Conservation (phyloP, 164 flowering plant genomes). For the Brasenia schreberi region DNA sequence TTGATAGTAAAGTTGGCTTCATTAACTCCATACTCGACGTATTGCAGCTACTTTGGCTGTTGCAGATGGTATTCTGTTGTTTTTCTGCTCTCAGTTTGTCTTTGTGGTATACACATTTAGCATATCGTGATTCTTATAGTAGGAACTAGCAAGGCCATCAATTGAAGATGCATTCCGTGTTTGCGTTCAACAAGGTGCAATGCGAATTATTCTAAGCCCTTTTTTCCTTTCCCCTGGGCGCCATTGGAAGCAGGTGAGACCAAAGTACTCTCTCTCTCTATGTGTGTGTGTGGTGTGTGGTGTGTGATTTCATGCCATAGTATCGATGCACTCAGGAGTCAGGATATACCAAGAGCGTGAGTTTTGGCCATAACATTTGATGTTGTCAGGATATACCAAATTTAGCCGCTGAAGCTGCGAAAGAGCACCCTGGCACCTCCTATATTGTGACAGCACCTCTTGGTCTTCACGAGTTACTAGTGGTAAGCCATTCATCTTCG, state of each 20-base stretch:
- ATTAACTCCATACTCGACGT: no score
- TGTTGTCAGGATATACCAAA: conserved; percentile 71
- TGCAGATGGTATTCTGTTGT: not conserved
- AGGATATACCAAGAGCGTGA: not conserved
- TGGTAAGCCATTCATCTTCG: conserved; percentile 31
- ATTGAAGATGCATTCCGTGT: conserved; percentile 55
- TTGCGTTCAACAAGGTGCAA: conserved; percentile 74
- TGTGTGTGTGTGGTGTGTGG: not conserved
- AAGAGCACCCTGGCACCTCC: conserved; percentile 58
- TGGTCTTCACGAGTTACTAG: conserved; percentile 69
- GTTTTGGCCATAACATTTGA: not conserved
- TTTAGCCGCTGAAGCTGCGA: conserved; percentile 88
- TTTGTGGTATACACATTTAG: not conserved
- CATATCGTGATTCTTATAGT: not conserved
- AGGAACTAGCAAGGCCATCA: conserved; percentile 90
- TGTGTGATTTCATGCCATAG: no score
- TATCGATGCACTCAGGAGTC: no score
- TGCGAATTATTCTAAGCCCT: conserved; percentile 73
- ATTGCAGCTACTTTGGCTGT: not conserved
- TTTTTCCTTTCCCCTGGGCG: conserved; percentile 92
- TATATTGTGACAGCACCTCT: conserved; percentile 85
- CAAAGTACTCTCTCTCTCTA: not conserved
- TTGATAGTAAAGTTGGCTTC: not conserved
- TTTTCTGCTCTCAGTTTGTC: not conserved
- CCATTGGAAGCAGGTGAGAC: conserved; percentile 79